Base-by-base conservation (phyloP, 1,139 yeast genomes). In the Nakaseomyces glabratus region DNA sequence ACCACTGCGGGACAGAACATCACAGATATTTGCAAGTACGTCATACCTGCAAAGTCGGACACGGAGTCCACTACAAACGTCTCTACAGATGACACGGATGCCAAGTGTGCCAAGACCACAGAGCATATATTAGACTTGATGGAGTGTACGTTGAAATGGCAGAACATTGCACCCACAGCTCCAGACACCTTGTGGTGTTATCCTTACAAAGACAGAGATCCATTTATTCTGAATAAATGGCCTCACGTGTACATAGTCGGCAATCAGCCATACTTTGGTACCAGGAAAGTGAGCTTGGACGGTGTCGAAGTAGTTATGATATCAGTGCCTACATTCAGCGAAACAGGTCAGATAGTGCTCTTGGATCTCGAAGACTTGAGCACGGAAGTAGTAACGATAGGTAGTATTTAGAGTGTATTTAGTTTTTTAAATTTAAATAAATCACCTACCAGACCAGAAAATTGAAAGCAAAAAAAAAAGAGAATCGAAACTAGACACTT, bases 141-240 rank as follows among this genome's bases (percentile, higher is more conserved):
- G 65, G 81, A 77, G 45, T 68, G 76, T 6, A 79, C 82, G 1
- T 56, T 93, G 25, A 62, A 66, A 35, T 90, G 96, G 95, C 90
- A 85, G 47, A 84, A 84, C 48, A 65, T 84, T 24, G 79, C 85
- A 0, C 98, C 98, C 2, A 86, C 97, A 0, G 94, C 95, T 1
- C 99, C 99, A 0, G 98, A 90, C 51, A 93, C 99, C 0, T 62
- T 90, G 29, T 82, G 82, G 64, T 79, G 94, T 44, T 86, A 85
- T 48, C 97, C 99, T 1, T 88, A 69, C 51, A 69, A 72, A n/a
- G 73, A 77, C 28, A 50, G 54, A 4, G 98, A 93, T 57, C 97
- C 97, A 2, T 86, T 90, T 57, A 69, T 84, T 3, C 54, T 90
- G 21, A 63, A 63, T 4, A 82, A 80, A 49, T 71, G 82, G 14